A percentile compares a stretch with the other conserved stretches of the same genome.
These are phyloP conservation scores for Neurospora hispaniola DNA, from an alignment of 495 filamentous ascomycete genomes.

Conservation along the genomic window DNA sequence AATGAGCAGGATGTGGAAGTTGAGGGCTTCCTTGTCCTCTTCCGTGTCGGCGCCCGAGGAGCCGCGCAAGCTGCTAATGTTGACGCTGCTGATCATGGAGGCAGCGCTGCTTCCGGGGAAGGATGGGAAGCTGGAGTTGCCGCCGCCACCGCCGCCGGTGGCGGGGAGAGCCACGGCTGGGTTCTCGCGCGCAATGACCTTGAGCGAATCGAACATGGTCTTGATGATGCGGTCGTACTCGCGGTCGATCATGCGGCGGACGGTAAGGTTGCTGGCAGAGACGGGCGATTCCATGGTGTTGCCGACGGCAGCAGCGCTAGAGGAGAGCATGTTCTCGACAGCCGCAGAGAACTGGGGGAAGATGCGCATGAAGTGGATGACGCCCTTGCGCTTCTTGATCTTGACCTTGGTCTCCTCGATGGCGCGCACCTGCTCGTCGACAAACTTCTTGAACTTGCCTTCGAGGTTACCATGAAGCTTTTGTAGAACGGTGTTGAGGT, in stretches of 20 bases:
- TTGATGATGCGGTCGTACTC: conserved; percentile 85
- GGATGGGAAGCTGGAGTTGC: background rate
- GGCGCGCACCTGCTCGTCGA: conserved; percentile 87
- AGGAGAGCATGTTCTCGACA: conserved; percentile 70
- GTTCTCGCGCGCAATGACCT: conserved; percentile 89
- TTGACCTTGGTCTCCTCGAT: conserved; percentile 99
- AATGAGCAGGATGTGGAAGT: conserved; percentile 93
- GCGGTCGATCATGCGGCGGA: conserved; percentile 69
- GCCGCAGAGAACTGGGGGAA: conserved; percentile 77
- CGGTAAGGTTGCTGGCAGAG: conserved; percentile 29
- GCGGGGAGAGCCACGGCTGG: conserved; percentile 43
- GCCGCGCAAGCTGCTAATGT: conserved; percentile 2
- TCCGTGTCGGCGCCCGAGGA: conserved; percentile 27
- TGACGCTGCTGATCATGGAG: conserved; percentile 10
- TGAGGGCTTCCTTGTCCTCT: conserved; percentile 90
- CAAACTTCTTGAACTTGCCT: conserved; percentile 72
- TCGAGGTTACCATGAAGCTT: conserved; percentile 69
- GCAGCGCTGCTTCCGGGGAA: background rate
- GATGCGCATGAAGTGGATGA: conserved; percentile 85
- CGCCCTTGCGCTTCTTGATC: conserved; percentile 94
- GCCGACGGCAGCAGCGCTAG: conserved; percentile 19
- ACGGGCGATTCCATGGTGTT: background rate
- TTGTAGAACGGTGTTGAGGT: conserved; percentile 65
- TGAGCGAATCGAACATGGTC: conserved; percentile 92
- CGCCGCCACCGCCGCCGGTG: background rate